Evolutionary conservation across 2,329 filamentous ascomycete species (phyloP), one percentile per base, ranked within the genome.

Genomic region (Ophiostoma montium): DNA sequence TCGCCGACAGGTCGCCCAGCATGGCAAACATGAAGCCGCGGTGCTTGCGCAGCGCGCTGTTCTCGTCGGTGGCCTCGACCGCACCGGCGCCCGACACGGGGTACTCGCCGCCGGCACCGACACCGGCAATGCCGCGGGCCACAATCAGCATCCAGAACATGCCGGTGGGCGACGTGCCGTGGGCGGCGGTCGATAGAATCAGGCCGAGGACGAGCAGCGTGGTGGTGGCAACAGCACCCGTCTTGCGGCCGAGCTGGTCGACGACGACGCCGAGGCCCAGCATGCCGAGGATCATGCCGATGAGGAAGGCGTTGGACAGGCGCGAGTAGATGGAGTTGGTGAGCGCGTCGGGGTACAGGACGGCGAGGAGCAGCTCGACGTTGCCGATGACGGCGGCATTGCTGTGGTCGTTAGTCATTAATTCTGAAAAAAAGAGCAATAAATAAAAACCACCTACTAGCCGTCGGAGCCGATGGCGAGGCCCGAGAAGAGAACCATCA

Each of bases 251-350:
- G 5, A 74, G 56, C 16, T 67, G 65, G 56, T 74, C 72, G 53
- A 71, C 70, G 7, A 71, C 57, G 10, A 68, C 60, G 7, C 73
- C 72, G 51, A 77, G 75, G 54, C 68, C 61, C 8, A 77, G 59
- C 67, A 76, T 78, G 46, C 74, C 74, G 46, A 76, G 60, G 49
- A 76, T 74, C 60, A 73, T 70, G 43, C 75, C 75, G 46, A 77
- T 68, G 5, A 76, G 63, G 52, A 71, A 74, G 2, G 74, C 68
- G 55, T 78, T 77, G 36, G 70, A 72, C 3, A 78, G 67, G 6
- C 73, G 65, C 3, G 68, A 65, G 57, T 71, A 71, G 56, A 74
- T 70, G 11, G 62, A 56, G 11, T 58, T 61, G 18, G 69, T 69
- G 21, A 70, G 54, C 8, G 58, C 60, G 5, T 70, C 62, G 2